Percentiles rank a stretch among this genome's conserved stretches.
Conservation (phyloP, 1,139 yeast genomes). For the Hyphopichia pseudoburtonii region DNA sequence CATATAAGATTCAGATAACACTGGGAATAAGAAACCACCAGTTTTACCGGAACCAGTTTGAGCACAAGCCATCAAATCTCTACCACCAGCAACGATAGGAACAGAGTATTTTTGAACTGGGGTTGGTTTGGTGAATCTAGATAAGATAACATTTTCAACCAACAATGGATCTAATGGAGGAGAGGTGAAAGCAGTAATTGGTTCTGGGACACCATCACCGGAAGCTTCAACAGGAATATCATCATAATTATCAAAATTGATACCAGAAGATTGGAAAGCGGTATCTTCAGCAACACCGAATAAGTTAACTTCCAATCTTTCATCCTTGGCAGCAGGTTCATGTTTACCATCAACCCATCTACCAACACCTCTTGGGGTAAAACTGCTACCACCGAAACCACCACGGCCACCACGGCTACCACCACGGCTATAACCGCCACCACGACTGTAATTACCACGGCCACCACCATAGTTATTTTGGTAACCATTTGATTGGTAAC, state of each 20-base stretch:
- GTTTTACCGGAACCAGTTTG: conserved; percentile 99
- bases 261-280: conserved; percentile 88
- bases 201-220: conserved; percentile 94
- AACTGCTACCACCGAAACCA: conserved; percentile 18
- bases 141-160: conserved; percentile 81
- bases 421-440: conserved; percentile 27
- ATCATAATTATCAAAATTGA: conserved; percentile 96
- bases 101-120: conserved; percentile 99
- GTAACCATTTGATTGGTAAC: conserved; percentile 22
- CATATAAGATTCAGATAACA: conserved; percentile 84
- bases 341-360: conserved; percentile 88
- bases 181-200: conserved; percentile 80
- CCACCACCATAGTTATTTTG: conserved; percentile 18
- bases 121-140: conserved; percentile 93
- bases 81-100: conserved; percentile 91
- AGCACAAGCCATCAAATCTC: conserved; percentile 99
- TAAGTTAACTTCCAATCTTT: conserved; percentile 71
- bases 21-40: conserved; percentile 99
- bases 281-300: conserved; percentile 89
- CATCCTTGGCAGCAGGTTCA: conserved; percentile 75
- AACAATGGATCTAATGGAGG: conserved; percentile 91
- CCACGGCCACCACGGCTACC: conserved; percentile 26
- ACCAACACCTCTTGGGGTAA: conserved; percentile 54
- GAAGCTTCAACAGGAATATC: conserved; percentile 98
- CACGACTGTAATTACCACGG: conserved; percentile 19